Evolutionary conservation across 139 green algal genomes (phyloP), one percentile per base, ranked within the genome.

Genomic region (Chlamydomonas sp.): DNA sequence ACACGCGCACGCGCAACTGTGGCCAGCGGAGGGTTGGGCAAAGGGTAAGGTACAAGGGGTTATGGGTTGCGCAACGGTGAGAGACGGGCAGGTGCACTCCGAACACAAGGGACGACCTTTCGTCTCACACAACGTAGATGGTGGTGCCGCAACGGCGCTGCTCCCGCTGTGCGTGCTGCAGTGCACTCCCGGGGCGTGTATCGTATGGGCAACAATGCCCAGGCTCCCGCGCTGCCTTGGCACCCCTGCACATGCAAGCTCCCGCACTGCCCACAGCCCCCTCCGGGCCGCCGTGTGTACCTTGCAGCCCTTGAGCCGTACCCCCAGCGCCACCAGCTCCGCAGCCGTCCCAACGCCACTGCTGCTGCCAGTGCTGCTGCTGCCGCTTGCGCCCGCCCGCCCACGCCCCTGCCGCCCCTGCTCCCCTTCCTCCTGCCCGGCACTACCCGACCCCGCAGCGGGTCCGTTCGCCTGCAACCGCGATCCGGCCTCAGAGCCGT

Each of bases 1-100:
- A 57, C 85, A 92, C 78, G 0, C 83, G 83, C 59, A 77, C 88
- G 1, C 81, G 63, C 15, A 93, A 77, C 90, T 91, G 84, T 49
- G 31, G 31, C 31, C 77, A 86, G n/a, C 58, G 14, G 72, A 3
- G 72, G 72, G 20, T 15, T 20, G 72, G 18, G 72, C 20, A 3
- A n/a, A 60, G 72, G 72, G 72, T 7, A n/a, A 60, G 7, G 20
- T 3, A 5, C 60, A 57, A 16, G 57, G 75, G 75, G 12, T 4
- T 10, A 57, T 8, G 75, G 10, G 75, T 6, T 3, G 20, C 4
- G 60, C 15, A 69, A 60, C 16, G 77, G 5, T 17, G 77, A 16
- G 15, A 16, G 77, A 58, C 60, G 77, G 60, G 73, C 61, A 12
- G 61, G 58, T 78, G 72, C 31, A 49, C 31, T 49, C 31, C 31